Evolutionary conservation across 192 early-diverging fungal genomes (phyloP).

Genomic region (Backusella westeae): DNA sequence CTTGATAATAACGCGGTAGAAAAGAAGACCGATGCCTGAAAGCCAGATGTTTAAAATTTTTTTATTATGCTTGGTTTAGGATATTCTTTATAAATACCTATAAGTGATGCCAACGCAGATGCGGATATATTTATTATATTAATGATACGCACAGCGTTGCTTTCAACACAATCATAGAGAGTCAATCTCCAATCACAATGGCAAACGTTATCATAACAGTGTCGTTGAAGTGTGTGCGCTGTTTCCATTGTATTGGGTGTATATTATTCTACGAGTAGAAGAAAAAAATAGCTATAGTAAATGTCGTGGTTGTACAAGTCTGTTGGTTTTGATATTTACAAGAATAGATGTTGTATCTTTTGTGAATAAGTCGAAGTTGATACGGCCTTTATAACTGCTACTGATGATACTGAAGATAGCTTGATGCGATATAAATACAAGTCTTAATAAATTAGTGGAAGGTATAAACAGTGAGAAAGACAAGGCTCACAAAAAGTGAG

Average conservation of each 20-base stretch:
- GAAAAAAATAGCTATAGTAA: too few species aligned
- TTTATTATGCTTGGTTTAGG: too few species aligned
- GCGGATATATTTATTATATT: slow-evolving; percentile 16
- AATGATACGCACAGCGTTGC: slow-evolving; percentile 10
- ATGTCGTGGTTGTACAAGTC: neutral
- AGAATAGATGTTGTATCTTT: neutral
- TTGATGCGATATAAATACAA: neutral
- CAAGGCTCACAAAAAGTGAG: neutral
- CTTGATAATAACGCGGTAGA: neutral
- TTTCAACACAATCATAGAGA: slow-evolving; percentile 16
- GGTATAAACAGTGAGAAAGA: neutral
- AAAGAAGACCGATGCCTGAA: slow-evolving; percentile 14
- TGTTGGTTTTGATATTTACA: neutral
- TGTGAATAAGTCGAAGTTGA: neutral
- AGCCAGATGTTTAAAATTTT: too few species aligned
- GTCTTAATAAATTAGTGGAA: neutral
- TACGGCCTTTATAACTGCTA: neutral
- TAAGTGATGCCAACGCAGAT: slow-evolving; percentile 13
- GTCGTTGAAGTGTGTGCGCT: neutral
- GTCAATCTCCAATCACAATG: slow-evolving; percentile 25
- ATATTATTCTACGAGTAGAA: neutral
- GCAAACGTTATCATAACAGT: slow-evolving; percentile 6
- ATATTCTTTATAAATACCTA: slow-evolving; percentile 11
- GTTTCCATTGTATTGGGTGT: neutral
- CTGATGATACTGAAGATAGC: neutral